These are phyloP conservation scores for Microbotryomycetes sp. DNA, from an alignment of 1,284 basidiomycete genomes.

Conservation along the genomic window DNA sequence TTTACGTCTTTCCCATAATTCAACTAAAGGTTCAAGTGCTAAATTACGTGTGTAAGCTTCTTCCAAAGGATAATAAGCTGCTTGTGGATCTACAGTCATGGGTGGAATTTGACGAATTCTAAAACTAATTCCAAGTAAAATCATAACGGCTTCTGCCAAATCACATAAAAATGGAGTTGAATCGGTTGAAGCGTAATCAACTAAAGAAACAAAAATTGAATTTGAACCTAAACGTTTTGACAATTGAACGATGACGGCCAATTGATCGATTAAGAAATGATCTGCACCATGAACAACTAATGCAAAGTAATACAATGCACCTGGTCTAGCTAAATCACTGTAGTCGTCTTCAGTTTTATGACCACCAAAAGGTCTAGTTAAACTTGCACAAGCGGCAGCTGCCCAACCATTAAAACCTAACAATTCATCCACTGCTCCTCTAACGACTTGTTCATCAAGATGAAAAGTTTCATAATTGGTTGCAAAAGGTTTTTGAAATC, in stretches of 20 bases:
- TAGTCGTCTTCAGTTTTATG: conserved; percentile 72
- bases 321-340: conserved; percentile 70
- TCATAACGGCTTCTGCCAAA: conserved; percentile 84
- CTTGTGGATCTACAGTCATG: conserved; percentile 76
- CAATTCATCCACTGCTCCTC: conserved; percentile 79
- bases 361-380: conserved; percentile 82
- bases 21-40: conserved; percentile 79
- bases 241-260: conserved; percentile 89
- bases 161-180: conserved; percentile 87
- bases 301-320: conserved; percentile 85
- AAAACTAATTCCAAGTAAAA: conserved; percentile 81
- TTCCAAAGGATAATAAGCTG: conserved; percentile 86
- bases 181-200: conserved; percentile 87
- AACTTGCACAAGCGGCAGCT: conserved; percentile 86
- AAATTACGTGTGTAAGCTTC: conserved; percentile 87
- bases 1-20: conserved; percentile 64
- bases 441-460: conserved; percentile 78
- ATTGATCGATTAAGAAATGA: conserved; percentile 93
- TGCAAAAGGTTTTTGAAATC: conserved; percentile 67
- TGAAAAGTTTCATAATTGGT: conserved; percentile 70
- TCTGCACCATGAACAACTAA: conserved; percentile 92
- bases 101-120: conserved; percentile 76
- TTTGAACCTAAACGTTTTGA: conserved; percentile 76
- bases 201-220: conserved; percentile 89
- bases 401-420: conserved; percentile 95